Evolutionary conservation across 352 stramenopile genomes (phyloP).

Genomic region (Aphanomyces euteiches): DNA sequence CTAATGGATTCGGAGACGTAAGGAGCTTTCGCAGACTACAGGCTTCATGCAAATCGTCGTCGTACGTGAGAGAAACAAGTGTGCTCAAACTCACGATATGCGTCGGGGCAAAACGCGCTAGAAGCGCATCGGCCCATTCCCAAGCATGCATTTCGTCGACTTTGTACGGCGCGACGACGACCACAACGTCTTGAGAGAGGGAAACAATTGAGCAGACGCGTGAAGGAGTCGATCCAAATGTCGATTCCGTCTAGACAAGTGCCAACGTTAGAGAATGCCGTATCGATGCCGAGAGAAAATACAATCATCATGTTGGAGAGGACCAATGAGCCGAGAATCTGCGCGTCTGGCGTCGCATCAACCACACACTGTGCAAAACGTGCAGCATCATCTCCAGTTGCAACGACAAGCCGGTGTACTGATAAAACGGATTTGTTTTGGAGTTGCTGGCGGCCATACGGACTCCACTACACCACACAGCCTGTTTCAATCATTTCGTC

Average conservation of each 20-base stretch:
- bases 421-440: background rate
- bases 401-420: background rate
- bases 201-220: conserved; percentile 18
- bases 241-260: conserved; percentile 12
- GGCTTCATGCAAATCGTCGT: conserved; percentile 11
- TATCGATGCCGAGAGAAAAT: background rate
- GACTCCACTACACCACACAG: conserved; percentile 11
- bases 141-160: conserved; percentile 7
- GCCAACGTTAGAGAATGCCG: background rate
- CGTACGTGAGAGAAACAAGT: conserved; percentile 21
- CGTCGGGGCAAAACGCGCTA: background rate
- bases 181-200: conserved; percentile 6
- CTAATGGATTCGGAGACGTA: background rate
- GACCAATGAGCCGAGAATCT: conserved; percentile 3
- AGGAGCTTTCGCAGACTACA: conserved; percentile 1
- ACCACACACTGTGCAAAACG: background rate
- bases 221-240: background rate
- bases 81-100: conserved; percentile 12
- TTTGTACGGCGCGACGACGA: conserved; percentile 7
- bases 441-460: background rate
- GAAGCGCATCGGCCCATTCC: conserved; percentile 8
- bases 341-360: background rate
- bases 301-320: conserved; percentile 11
- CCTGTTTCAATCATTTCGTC: background rate
- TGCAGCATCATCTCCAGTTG: background rate